Evolutionary conservation across 1,139 yeast genomes (phyloP).

Genomic region (Lodderomyces elongisporus): DNA sequence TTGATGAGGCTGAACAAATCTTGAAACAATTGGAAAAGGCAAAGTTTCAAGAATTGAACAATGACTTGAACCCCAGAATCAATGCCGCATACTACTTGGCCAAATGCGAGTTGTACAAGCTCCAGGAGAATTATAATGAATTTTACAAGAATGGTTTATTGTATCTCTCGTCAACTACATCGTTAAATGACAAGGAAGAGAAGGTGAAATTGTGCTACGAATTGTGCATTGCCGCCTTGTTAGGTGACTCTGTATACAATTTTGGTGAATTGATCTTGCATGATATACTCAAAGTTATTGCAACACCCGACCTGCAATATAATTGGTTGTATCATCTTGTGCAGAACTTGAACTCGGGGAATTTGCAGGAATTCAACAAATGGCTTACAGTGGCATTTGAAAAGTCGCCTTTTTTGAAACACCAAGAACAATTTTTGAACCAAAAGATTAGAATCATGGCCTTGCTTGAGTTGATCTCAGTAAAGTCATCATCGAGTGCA

Average conservation of each 20-base stretch:
- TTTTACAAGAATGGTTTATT: conserved; percentile 63
- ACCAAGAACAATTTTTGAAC: conserved; percentile 63
- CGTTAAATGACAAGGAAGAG: conserved; percentile 24
- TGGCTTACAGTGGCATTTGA: conserved; percentile 33
- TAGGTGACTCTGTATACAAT: conserved; percentile 90
- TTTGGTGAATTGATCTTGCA: conserved; percentile 93
- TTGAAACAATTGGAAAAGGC: conserved; percentile 54
- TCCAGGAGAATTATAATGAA: conserved; percentile 70
- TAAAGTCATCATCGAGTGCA: conserved; percentile 56
- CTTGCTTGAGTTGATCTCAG: conserved; percentile 79
- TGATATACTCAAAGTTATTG: conserved; percentile 63
- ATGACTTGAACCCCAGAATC: conserved; percentile 63
- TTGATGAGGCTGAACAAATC: conserved; percentile 61
- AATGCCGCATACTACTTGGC: conserved; percentile 82
- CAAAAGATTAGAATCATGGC: conserved; percentile 94
- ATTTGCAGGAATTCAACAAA: conserved; percentile 56
- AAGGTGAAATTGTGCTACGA: conserved; percentile 63
- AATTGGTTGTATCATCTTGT: conserved; percentile 73
- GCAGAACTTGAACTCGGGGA: conserved; percentile 71
- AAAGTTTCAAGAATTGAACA: conserved; percentile 47
- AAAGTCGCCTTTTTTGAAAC: conserved; percentile 56
- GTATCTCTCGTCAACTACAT: conserved; percentile 47
- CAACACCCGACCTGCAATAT: conserved; percentile 39
- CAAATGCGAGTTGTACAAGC: conserved; percentile 70
- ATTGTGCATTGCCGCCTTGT: conserved; percentile 76